phyloP scores from a whole-genome alignment of 2,329 filamentous ascomycete species.

The Fusarium globosum region DNA sequence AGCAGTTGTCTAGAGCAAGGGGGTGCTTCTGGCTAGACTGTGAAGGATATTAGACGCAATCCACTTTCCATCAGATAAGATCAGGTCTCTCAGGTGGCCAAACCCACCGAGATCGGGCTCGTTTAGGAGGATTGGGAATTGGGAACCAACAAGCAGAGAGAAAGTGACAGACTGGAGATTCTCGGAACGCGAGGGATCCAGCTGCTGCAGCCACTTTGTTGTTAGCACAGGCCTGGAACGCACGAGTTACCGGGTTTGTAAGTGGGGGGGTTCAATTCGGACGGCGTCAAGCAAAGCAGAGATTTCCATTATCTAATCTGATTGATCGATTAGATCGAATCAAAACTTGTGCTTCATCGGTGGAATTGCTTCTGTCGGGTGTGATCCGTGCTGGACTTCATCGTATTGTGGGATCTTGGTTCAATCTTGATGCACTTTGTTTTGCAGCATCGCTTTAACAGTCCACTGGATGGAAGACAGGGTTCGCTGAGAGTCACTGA shows the following conservation, averaged over 20 bases:
- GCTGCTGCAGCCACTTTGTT: conserved; percentile 31
- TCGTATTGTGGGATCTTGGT: neutral
- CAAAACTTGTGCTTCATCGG: neutral
- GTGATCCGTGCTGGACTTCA: neutral
- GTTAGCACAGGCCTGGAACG: conserved; percentile 33
- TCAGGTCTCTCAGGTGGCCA: conserved; percentile 27
- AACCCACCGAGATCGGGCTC: conserved; percentile 34
- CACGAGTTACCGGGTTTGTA: conserved; percentile 15
- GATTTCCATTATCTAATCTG: conserved; percentile 42
- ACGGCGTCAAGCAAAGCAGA: neutral
- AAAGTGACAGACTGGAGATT: neutral
- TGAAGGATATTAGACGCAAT: conserved; percentile 19
- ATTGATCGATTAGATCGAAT: conserved; percentile 39
- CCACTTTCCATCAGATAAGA: conserved; percentile 41
- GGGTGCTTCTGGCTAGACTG: conserved; percentile 18
- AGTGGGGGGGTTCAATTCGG: conserved; percentile 15
- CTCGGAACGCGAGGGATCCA: conserved; percentile 21
- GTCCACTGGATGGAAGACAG: neutral
- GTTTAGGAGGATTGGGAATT: neutral
- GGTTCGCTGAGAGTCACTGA: neutral
- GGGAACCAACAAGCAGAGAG: neutral
- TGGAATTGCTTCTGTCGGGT: neutral
- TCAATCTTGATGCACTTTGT: neutral
- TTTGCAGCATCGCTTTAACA: neutral
- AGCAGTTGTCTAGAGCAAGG: conserved; percentile 7